Evolutionary conservation across 2,329 filamentous ascomycete genomes (phyloP).

Genomic region (Fusarium temperatum): DNA sequence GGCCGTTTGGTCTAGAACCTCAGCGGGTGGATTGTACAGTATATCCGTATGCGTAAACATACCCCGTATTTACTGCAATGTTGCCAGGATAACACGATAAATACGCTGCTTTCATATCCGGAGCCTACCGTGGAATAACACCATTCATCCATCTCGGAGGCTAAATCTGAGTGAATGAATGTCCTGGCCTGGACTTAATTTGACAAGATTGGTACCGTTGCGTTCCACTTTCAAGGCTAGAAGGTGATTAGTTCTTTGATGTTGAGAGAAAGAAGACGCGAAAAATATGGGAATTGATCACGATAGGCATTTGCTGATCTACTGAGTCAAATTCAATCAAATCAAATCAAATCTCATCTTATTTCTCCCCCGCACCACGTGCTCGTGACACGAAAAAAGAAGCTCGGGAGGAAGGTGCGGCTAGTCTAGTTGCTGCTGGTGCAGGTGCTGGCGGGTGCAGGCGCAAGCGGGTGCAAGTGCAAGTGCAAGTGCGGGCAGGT

Average conservation of each 20-base stretch:
- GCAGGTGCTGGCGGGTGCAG: not conserved
- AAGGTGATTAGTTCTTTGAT: not conserved
- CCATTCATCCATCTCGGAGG: conserved; percentile 1
- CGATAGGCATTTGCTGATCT: not conserved
- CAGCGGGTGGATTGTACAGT: not conserved
- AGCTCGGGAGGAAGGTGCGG: conserved; percentile 10
- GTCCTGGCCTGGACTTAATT: not conserved
- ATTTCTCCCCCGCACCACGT: conserved; percentile 31
- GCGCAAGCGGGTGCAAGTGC: not conserved
- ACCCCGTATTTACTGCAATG: not conserved
- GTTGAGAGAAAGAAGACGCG: not conserved
- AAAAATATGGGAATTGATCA: conserved; percentile 2
- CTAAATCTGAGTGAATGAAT: not conserved
- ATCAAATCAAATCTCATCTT: not conserved
- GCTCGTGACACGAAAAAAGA: conserved; percentile 33
- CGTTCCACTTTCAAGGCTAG: conserved; percentile 9
- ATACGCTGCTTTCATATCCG: not conserved
- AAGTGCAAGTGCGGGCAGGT: conserved; percentile 6
- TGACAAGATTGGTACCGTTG: not conserved
- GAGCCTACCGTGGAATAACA: conserved; percentile 26
- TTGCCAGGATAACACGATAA: conserved; percentile 18
- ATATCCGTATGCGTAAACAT: conserved; percentile 2
- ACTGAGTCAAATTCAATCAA: not conserved
- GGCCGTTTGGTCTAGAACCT: not conserved
- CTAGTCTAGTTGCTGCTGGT: not conserved